Conservation (phyloP, 1,139 yeast genomes). For the Kluyveromyces sp. region DNA sequence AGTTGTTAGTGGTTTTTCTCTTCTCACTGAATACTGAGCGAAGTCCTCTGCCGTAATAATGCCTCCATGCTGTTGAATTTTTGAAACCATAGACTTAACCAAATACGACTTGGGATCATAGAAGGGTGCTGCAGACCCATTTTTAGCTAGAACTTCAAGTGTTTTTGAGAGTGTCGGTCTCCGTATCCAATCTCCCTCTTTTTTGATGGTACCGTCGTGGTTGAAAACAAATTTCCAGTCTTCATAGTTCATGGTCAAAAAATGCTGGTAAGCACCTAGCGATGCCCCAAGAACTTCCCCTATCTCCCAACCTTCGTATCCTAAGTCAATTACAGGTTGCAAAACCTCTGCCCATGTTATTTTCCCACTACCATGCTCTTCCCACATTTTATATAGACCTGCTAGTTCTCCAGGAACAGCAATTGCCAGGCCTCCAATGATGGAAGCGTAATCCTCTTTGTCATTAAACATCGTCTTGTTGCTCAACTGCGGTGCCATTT, state of each 20-base stretch:
- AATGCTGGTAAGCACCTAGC: slow-evolving; percentile 33
- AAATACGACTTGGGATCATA: slow-evolving; percentile 81
- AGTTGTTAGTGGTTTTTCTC: slow-evolving; percentile 48
- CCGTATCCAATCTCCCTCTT: slow-evolving; percentile 50
- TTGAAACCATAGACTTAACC: slow-evolving; percentile 44
- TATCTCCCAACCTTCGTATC: slow-evolving; percentile 60
- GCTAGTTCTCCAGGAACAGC: slow-evolving; percentile 87
- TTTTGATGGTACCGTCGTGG: slow-evolving; percentile 28
- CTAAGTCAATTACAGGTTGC: slow-evolving; percentile 65
- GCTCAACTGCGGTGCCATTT: slow-evolving; percentile 67
- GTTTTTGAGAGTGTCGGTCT: slow-evolving; percentile 63
- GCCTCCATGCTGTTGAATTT: slow-evolving; percentile 49
- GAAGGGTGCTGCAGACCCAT: slow-evolving; percentile 70
- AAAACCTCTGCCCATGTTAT: slow-evolving; percentile 67
- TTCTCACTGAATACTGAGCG: slow-evolving; percentile 45
- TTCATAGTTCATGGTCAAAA: slow-evolving; percentile 28
- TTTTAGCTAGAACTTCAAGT: slow-evolving; percentile 55
- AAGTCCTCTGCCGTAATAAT: slow-evolving; percentile 58
- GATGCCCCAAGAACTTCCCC: slow-evolving; percentile 42
- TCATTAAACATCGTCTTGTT: slow-evolving; percentile 57
- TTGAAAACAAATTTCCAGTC: slow-evolving; percentile 50
- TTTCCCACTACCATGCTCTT: slow-evolving; percentile 60
- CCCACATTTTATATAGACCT: slow-evolving; percentile 60
- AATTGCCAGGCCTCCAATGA: slow-evolving; percentile 75
- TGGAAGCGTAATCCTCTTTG: slow-evolving; percentile 40